Evolutionary conservation across 805 yeast genomes (phyloP).

Genomic region (Babjeviella inositovora): DNA sequence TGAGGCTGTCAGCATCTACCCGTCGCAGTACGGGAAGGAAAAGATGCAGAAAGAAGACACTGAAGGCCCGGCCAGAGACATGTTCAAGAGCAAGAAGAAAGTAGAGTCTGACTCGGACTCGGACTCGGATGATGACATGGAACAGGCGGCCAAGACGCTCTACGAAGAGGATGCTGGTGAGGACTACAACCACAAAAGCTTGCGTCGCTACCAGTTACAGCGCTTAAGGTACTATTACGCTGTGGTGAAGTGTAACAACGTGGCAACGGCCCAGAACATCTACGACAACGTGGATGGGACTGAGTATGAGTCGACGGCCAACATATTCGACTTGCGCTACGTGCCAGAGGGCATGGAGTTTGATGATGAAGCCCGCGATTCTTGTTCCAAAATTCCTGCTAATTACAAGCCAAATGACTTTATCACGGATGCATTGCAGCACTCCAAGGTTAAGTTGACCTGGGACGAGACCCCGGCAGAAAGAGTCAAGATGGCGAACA

Average conservation of each 20-base stretch:
- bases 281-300: conserved; percentile 88
- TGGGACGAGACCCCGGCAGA: conserved; percentile 99
- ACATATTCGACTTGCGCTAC: conserved; percentile 81
- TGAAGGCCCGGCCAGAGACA: conserved; percentile 85
- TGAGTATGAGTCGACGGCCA: conserved; percentile 91
- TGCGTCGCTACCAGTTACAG: conserved; percentile 85
- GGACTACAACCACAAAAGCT: conserved; percentile 71
- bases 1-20: conserved; percentile 53
- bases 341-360: conserved; percentile 90
- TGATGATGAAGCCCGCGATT: conserved; percentile 62
- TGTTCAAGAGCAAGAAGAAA: conserved; percentile 37
- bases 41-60: conserved; percentile 78
- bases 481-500: conserved; percentile 57
- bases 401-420: conserved; percentile 70
- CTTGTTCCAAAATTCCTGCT: conserved; percentile 55
- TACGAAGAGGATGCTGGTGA: conserved; percentile 68
- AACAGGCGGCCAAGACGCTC: conserved; percentile 50
- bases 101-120: conserved; percentile 29
- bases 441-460: conserved; percentile 87
- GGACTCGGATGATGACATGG: conserved; percentile 21
- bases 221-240: conserved; percentile 90
- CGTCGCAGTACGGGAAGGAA: conserved; percentile 88
- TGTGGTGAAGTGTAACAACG: conserved; percentile 66
- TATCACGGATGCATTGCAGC: conserved; percentile 91
- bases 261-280: conserved; percentile 54